These are phyloP conservation scores for Wickerhamiella cacticola DNA, from an alignment of 805 yeast species.

Conservation along the genomic window DNA sequence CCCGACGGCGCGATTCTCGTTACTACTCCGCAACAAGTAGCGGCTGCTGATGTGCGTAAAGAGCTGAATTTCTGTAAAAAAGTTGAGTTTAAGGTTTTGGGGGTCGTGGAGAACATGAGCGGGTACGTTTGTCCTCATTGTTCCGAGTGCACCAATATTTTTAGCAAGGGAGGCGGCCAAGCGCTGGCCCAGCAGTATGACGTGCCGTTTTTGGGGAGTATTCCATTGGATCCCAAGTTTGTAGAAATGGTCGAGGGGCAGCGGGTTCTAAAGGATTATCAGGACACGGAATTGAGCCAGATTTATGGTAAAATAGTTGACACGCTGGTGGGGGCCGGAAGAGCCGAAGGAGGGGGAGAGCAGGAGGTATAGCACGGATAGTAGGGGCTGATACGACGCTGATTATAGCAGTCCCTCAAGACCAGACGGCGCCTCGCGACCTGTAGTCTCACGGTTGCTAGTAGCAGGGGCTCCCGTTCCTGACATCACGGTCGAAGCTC, in stretches of 20 bases:
- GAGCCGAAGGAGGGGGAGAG: too few relatives aligned
- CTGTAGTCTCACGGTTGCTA: too few relatives aligned
- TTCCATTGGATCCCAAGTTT: conserved; percentile 90
- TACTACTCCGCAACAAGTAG: conserved; percentile 90
- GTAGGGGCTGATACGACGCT: not conserved
- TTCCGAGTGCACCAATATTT: conserved; percentile 73
- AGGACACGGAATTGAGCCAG: conserved; percentile 30
- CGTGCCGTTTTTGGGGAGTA: conserved; percentile 65
- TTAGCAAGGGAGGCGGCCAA: conserved; percentile 87
- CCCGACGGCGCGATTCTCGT: conserved; percentile 92
- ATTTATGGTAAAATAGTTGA: conserved; percentile 35
- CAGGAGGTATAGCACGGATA: not conserved
- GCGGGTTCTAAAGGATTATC: conserved; percentile 27
- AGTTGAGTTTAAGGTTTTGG: conserved; percentile 67
- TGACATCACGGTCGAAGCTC: too few relatives aligned
- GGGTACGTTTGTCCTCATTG: conserved; percentile 95
- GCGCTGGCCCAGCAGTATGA: conserved; percentile 48
- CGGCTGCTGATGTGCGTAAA: conserved; percentile 87
- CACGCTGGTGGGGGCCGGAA: not conserved
- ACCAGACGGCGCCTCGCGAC: too few relatives aligned
- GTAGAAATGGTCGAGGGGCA: conserved; percentile 75
- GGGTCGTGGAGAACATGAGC: conserved; percentile 91
- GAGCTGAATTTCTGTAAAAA: conserved; percentile 86
- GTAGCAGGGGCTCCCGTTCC: too few relatives aligned
- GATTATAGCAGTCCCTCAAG: not conserved